These are phyloP conservation scores for Piper betle DNA, from an alignment of 164 flowering plant genomes.

Conservation along the genomic window DNA sequence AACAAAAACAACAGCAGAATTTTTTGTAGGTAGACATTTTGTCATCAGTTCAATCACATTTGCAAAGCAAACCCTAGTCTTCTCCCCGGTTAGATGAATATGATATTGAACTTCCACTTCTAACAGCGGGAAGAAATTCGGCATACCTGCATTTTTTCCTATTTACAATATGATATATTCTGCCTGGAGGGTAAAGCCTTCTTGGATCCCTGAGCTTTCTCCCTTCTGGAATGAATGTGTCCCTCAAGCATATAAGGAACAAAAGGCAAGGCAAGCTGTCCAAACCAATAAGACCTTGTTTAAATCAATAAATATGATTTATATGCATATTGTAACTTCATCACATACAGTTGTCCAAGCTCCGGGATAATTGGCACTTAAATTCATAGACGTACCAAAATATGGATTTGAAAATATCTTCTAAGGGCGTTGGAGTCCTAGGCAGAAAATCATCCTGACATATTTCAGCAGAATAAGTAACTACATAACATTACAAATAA, in stretches of 20 bases:
- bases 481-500: background rate
- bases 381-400: constrained; percentile 48
- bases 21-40: no score
- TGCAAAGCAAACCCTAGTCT: no score
- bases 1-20: no score
- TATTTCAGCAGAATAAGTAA: background rate
- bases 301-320: constrained; percentile 28
- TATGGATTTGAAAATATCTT: constrained; percentile 75
- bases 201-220: constrained; percentile 84
- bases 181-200: constrained; percentile 91
- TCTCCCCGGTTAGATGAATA: no score
- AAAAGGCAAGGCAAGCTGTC: constrained; percentile 96
- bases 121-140: background rate
- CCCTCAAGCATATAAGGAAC: constrained; percentile 72
- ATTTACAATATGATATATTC: constrained; percentile 93
- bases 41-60: no score
- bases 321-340: background rate
- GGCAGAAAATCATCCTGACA: constrained; percentile 95
- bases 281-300: constrained; percentile 56
- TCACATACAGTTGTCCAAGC: background rate
- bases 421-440: constrained; percentile 84
- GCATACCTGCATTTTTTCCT: constrained; percentile 85
- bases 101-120: background rate
- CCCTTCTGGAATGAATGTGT: constrained; percentile 80
- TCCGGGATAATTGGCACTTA: background rate